Evolutionary conservation across 2,329 filamentous ascomycete genomes (phyloP), one percentile per base, ranked within the genome.

Genomic region (Colletotrichum sp.): DNA sequence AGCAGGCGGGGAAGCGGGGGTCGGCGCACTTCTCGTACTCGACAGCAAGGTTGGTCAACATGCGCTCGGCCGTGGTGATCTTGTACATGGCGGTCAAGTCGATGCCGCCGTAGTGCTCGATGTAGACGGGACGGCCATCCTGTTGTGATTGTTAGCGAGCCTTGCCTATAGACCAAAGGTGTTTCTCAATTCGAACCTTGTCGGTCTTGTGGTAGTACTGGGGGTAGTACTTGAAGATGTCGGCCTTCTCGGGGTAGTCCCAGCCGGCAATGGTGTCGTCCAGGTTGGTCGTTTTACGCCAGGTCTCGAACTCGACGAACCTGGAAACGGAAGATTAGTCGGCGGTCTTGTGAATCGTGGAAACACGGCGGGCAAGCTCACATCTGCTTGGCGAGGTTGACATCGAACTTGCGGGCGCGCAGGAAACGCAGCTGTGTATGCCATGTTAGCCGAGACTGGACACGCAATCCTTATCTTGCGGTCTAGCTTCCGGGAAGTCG

Each of bases 171-270:
- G 34, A 49, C 11, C 32, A 6, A 25, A 16, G 5, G 30, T 19
- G 11, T 16, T 44, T 8, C 30, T 63, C 49, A 11, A 6, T 22
- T 66, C 16, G 39, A 39, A 93, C 92, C 88, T 95, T 96, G 87
- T 97, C 95, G 15, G 93, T 96, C 89, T 98, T 98, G 92, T 99
- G 97, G 89, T 99, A 99, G 90, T 97, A 99, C 88, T 99, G 97
- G 64, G 95, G 95, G 88, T 99, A 99, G 90, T 95, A 98, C 87
- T 96, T 89, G 86, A 95, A 95, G 75, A 99, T 91, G 83, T 96
- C 85, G 71, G 91, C 82, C 86, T 96, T 97, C 90, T 98, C 96
- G 78, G 90, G 90, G 88, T 98, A 98, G 76, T 97, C 93, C 89
- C 98, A 98, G 80, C 88, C 93, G 78, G 92, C 92, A 71, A 96